Conservation (phyloP, 768 basidiomycete species). For the Hygrophorus russula region DNA sequence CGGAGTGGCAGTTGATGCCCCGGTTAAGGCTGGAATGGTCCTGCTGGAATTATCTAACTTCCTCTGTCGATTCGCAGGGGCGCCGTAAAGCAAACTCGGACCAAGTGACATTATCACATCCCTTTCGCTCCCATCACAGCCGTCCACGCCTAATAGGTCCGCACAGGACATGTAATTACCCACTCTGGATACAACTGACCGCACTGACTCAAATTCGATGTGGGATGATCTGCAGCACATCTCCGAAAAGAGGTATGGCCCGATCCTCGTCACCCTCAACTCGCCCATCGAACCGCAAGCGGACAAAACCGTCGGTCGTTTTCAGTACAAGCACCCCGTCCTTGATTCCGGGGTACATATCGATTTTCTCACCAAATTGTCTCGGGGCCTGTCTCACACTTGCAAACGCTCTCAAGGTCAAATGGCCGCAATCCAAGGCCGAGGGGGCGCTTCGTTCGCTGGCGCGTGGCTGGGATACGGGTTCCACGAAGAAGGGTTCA, state of each 20-base stretch:
- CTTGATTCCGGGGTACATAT: conserved; percentile 35
- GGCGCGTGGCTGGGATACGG: conserved; percentile 71
- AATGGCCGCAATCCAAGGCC: conserved; percentile 50
- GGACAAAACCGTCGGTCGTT: conserved; percentile 36
- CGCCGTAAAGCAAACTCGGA: conserved; percentile 36
- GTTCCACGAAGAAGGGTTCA: conserved; percentile 77
- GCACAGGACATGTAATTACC: conserved; percentile 30
- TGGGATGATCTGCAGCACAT: conserved; percentile 67
- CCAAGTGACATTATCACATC: conserved; percentile 50
- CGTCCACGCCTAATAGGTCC: not conserved
- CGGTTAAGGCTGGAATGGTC: conserved; percentile 50
- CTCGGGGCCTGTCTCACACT: too few species aligned
- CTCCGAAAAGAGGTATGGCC: conserved; percentile 40
- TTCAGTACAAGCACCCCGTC: conserved; percentile 60
- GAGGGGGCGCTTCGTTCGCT: conserved; percentile 48
- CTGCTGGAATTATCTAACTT: conserved; percentile 72
- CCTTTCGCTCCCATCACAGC: not conserved
- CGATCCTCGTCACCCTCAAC: conserved; percentile 63
- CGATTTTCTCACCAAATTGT: not conserved
- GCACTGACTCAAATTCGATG: conserved; percentile 23
- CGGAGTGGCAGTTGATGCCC: conserved; percentile 50
- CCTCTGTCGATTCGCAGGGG: conserved; percentile 26
- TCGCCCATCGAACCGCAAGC: conserved; percentile 49
- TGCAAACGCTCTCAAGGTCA: conserved; percentile 37
- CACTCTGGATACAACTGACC: not conserved